phyloP scores from a whole-genome alignment of 306 rosid species.

The Vigna nakashimae region DNA sequence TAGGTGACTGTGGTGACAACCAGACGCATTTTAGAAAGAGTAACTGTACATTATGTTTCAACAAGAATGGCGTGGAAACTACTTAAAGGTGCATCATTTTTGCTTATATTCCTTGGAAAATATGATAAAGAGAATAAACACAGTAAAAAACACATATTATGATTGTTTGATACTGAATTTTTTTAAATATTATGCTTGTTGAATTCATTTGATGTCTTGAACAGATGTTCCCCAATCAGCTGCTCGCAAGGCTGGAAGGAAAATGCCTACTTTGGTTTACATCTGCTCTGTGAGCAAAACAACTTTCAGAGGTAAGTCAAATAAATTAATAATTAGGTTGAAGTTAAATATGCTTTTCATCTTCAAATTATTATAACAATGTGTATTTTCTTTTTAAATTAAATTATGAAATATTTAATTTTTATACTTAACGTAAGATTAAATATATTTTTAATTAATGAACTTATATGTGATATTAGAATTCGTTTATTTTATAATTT shows the following conservation, averaged over 20 bases:
- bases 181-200: background rate
- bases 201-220: constrained; percentile 31
- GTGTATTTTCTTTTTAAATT: no score
- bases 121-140: background rate
- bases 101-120: background rate
- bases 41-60: constrained; percentile 66
- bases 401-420: no score
- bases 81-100: constrained; percentile 68
- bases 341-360: no score
- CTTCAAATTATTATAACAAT: no score
- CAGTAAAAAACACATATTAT: background rate
- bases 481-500: no score
- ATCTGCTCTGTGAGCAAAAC: constrained; percentile 67
- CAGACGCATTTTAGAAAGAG: constrained; percentile 78
- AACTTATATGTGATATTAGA: no score
- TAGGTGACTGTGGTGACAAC: constrained; percentile 83
- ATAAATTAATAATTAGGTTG: background rate
- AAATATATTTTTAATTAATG: no score
- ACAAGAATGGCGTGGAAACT: constrained; percentile 85
- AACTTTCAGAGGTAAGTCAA: constrained; percentile 73
- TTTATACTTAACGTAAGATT: no score
- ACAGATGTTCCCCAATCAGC: constrained; percentile 81
- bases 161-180: background rate
- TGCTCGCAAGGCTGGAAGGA: constrained; percentile 74
- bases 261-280: constrained; percentile 64